These are phyloP conservation scores for Quillaja saponaria DNA, from an alignment of 306 rosid species.

Conservation along the genomic window DNA sequence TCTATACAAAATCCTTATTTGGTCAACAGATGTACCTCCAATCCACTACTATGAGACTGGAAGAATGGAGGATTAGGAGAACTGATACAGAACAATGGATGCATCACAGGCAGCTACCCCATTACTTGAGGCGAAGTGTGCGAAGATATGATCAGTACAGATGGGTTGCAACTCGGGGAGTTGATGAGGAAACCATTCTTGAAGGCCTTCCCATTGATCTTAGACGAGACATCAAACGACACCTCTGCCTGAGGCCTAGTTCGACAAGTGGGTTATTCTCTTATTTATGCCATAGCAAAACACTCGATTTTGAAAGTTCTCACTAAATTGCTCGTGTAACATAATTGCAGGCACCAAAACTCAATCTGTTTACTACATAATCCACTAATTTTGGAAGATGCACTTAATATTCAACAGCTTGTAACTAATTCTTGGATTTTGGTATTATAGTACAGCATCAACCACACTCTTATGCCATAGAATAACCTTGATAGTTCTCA, in stretches of 20 bases:
- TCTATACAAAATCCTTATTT: slow-evolving; percentile 3
- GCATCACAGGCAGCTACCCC: slow-evolving; percentile 59
- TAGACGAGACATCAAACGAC: slow-evolving; percentile 57
- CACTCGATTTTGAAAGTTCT: not conserved
- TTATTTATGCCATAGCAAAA: not conserved
- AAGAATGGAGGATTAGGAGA: slow-evolving; percentile 58
- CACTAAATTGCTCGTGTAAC: slow-evolving; percentile 6
- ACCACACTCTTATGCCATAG: too few relatives aligned
- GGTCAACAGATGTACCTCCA: slow-evolving; percentile 46
- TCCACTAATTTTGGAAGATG: too few relatives aligned
- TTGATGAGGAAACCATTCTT: slow-evolving; percentile 57
- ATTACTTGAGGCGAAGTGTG: slow-evolving; percentile 42
- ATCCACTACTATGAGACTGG: slow-evolving; percentile 48
- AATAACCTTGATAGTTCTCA: too few relatives aligned
- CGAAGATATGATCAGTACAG: slow-evolving; percentile 51
- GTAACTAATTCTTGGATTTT: not conserved
- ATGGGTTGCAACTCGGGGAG: slow-evolving; percentile 58
- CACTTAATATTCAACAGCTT: too few relatives aligned
- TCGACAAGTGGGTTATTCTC: slow-evolving; percentile 41
- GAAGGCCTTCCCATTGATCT: slow-evolving; percentile 54
- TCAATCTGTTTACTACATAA: too few relatives aligned
- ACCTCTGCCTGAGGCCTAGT: slow-evolving; percentile 54
- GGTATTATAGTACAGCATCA: too few relatives aligned
- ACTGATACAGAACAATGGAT: slow-evolving; percentile 58
- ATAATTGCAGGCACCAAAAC: not conserved